These are phyloP conservation scores for Phoma sp. DNA, from an alignment of 2,329 filamentous ascomycete species.

Conservation along the genomic window DNA sequence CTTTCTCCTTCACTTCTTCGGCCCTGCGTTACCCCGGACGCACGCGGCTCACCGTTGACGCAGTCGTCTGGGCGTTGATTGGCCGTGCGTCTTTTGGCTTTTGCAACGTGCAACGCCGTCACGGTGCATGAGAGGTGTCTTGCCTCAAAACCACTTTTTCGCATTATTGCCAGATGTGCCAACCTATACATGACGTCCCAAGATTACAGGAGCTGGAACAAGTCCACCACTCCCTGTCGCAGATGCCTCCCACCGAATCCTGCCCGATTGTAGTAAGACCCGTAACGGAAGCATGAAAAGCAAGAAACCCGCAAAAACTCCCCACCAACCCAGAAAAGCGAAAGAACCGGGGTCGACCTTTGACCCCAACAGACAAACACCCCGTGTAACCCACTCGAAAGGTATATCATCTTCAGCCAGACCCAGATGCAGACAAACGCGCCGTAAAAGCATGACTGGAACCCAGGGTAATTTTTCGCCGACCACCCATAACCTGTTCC, in stretches of 20 bases:
- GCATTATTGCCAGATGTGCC: conserved; percentile 36
- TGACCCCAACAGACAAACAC: conserved; percentile 38
- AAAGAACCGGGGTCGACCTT: conserved; percentile 30
- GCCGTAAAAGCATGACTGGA: conserved; percentile 39
- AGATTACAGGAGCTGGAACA: conserved; percentile 27
- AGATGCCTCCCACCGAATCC: conserved; percentile 27
- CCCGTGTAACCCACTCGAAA: conserved; percentile 37
- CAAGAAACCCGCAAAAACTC: conserved; percentile 35
- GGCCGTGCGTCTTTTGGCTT: neutral
- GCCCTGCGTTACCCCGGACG: conserved; percentile 16
- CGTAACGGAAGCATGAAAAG: conserved; percentile 17
- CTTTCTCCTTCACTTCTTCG: conserved; percentile 3
- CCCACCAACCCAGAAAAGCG: conserved; percentile 27
- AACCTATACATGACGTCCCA: conserved; percentile 28
- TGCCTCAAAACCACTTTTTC: conserved; percentile 36
- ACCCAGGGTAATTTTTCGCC: conserved; percentile 45
- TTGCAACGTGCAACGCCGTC: neutral
- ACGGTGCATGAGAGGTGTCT: neutral
- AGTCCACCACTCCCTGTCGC: conserved; percentile 20
- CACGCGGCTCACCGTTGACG: neutral
- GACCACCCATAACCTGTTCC: conserved; percentile 42
- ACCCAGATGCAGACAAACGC: conserved; percentile 41
- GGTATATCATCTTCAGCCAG: conserved; percentile 39
- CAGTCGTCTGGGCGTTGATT: neutral
- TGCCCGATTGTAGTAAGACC: conserved; percentile 18